phyloP scores from a whole-genome alignment of 179 eudicot genomes.

The Heliamphora pulchella region DNA sequence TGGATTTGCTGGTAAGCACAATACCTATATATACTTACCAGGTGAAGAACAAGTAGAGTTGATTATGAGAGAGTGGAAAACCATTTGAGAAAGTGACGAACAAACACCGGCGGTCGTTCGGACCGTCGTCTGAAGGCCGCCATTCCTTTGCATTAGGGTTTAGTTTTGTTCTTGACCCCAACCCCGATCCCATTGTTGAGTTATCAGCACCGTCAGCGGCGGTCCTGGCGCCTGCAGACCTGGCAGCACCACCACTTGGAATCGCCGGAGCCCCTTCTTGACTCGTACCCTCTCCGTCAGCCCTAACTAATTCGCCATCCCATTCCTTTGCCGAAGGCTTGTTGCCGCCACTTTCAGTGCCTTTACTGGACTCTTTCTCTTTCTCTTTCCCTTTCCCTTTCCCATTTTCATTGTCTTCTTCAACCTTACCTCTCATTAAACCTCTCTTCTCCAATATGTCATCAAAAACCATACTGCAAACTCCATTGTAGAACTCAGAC shows the following conservation, averaged over 20 bases:
- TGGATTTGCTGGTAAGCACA: neutral
- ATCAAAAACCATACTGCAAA: slow-evolving; percentile 6
- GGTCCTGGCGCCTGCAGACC: neutral
- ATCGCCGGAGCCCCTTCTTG: neutral
- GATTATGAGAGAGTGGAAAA: slow-evolving; percentile 4
- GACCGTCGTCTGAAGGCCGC: slow-evolving; percentile 3
- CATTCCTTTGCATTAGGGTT: slow-evolving; percentile 19
- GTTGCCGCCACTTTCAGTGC: too few species aligned
- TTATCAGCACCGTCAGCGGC: neutral
- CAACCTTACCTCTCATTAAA: neutral
- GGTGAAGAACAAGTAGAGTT: slow-evolving; percentile 9
- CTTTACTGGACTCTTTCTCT: neutral
- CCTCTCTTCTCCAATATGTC: slow-evolving; percentile 21
- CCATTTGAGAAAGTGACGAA: slow-evolving; percentile 16
- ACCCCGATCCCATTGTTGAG: neutral
- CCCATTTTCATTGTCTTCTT: neutral
- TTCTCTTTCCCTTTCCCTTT: neutral
- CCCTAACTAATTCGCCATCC: neutral
- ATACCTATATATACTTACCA: neutral
- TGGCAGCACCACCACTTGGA: neutral
- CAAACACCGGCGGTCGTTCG: slow-evolving; percentile 11
- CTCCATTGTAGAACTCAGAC: neutral
- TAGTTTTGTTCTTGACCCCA: neutral
- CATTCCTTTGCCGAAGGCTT: neutral
- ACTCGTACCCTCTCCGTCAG: neutral